Conservation (phyloP, 2,329 filamentous ascomycete species). For the Stachybotrys echinatus region DNA sequence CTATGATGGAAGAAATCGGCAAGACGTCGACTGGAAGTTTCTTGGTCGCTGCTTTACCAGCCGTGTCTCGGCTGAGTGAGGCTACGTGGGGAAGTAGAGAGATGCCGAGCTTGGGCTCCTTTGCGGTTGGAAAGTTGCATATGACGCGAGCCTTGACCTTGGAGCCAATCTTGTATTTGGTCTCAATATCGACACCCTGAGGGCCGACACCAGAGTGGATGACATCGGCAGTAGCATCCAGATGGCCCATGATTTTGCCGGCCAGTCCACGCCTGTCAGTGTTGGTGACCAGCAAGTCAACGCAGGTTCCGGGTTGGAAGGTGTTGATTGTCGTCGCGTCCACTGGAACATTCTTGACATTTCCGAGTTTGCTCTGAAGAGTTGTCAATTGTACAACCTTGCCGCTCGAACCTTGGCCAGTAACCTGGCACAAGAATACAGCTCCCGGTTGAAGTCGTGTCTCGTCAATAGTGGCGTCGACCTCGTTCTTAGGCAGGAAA, state of each 20-base stretch:
- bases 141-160: constrained; percentile 84
- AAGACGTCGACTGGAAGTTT: constrained; percentile 52
- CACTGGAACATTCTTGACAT: constrained; percentile 58
- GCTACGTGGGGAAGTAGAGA: constrained; percentile 83
- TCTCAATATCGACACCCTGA: constrained; percentile 63
- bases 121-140: constrained; percentile 76
- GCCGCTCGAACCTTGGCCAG: constrained; percentile 67
- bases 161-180: constrained; percentile 75
- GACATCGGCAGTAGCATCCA: constrained; percentile 86
- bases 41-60: constrained; percentile 27
- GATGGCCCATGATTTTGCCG: constrained; percentile 86
- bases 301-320: constrained; percentile 87
- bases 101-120: constrained; percentile 78
- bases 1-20: constrained; percentile 68
- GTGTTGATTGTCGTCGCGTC: constrained; percentile 83
- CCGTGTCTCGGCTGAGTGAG: constrained; percentile 48
- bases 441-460: constrained; percentile 73
- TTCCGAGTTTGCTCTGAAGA: constrained; percentile 63
- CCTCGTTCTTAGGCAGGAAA: constrained; percentile 80
- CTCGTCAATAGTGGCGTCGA: constrained; percentile 61
- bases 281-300: constrained; percentile 78
- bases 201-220: constrained; percentile 79
- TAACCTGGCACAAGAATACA: constrained; percentile 79
- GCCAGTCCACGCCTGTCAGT: constrained; percentile 68
- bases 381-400: constrained; percentile 85